Evolutionary conservation across 2,329 filamentous ascomycete genomes (phyloP).

Genomic region (Bipolaris sorokiniana): DNA sequence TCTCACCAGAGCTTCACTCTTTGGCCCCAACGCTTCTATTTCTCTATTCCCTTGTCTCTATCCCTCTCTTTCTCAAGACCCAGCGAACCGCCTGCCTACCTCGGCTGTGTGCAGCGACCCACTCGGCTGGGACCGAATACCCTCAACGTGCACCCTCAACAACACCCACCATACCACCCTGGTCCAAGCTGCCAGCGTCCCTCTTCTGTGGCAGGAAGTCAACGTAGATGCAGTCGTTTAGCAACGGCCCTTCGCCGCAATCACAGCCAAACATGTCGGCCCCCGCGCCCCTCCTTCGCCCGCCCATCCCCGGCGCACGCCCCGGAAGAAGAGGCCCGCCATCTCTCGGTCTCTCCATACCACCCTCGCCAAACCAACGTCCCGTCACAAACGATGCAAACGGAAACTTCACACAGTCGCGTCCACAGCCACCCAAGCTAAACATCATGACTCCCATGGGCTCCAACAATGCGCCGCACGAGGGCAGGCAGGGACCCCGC

Average conservation of each 20-base stretch:
- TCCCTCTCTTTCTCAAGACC: background rate
- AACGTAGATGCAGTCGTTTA: conserved; percentile 37
- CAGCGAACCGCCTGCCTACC: conserved; percentile 33
- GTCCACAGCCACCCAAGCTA: conserved; percentile 73
- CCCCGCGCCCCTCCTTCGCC: conserved; percentile 79
- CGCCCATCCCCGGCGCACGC: conserved; percentile 73
- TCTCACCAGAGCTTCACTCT: conserved; percentile 1
- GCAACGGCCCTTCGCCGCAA: conserved; percentile 29
- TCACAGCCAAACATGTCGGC: conserved; percentile 67
- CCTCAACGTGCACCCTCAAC: conserved; percentile 31
- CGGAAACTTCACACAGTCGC: conserved; percentile 53
- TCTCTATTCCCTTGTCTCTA: background rate
- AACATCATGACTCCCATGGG: conserved; percentile 90
- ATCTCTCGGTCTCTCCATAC: conserved; percentile 86
- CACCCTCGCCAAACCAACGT: conserved; percentile 81
- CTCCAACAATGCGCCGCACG: conserved; percentile 74
- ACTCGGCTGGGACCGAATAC: conserved; percentile 35
- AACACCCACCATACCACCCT: conserved; percentile 10
- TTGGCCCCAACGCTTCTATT: conserved; percentile 1
- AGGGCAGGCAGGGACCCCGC: conserved; percentile 62
- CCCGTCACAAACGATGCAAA: conserved; percentile 70
- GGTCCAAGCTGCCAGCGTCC: background rate
- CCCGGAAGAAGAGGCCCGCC: conserved; percentile 70
- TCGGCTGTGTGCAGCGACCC: conserved; percentile 43
- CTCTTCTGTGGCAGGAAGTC: conserved; percentile 2